phyloP scores from a whole-genome alignment of 73 alveolate genomes.

The Paramecium octaurelia region DNA sequence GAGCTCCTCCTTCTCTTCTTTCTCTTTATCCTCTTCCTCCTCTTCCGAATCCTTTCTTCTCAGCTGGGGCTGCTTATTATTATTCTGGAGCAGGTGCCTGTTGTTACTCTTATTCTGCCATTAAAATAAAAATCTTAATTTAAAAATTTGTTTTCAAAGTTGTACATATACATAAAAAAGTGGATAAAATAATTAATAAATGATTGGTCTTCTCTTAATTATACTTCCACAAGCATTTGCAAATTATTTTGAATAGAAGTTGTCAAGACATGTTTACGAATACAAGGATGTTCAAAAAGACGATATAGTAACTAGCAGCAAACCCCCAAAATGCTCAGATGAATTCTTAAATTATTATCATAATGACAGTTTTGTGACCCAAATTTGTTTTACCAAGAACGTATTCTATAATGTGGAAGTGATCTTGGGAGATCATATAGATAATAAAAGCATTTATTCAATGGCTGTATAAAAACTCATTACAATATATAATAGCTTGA shows the following conservation, averaged over 20 bases:
- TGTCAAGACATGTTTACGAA: neutral
- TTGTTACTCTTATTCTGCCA: neutral
- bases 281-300: neutral
- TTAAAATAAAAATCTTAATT: neutral
- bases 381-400: neutral
- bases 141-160: neutral
- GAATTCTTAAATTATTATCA: neutral
- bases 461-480: neutral
- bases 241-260: neutral
- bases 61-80: conserved; percentile 33
- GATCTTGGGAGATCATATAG: neutral
- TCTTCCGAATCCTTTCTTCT: conserved; percentile 51
- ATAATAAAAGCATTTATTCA: neutral
- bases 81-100: neutral
- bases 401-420: neutral
- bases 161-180: neutral
- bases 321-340: neutral
- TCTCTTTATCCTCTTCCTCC: conserved; percentile 67
- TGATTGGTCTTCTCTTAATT: neutral
- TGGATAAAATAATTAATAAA: neutral
- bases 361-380: neutral
- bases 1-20: conserved; percentile 73
- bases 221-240: neutral
- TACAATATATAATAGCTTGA: neutral
- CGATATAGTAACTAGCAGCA: neutral